Evolutionary conservation across 495 filamentous ascomycete genomes (phyloP), one percentile per base, ranked within the genome.

Genomic region (Geoglossum glabrum): DNA sequence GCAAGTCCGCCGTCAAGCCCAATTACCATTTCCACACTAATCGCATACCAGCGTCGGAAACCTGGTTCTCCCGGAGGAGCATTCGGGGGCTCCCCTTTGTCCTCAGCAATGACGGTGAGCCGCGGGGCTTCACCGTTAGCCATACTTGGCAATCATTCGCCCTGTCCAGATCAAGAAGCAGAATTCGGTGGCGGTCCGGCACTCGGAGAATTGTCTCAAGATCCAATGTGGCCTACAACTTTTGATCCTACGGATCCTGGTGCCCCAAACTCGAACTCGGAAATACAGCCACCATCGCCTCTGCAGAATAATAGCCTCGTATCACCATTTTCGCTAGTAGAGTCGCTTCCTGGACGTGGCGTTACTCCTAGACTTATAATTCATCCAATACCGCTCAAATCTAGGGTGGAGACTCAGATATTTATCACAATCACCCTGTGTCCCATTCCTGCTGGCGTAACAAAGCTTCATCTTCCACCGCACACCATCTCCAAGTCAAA

Each of bases 361-460:
- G 43, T 28, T 38, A 70, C 67, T 25, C 73, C 72, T 23, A 65
- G 70, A 43, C 67, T 81, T 36, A 76, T 69, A 9, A 74, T 87
- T 51, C 78, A 83, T 60, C 79, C 81, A 1, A 82, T 81, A 2
- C 79, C 82, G 10, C 66, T 77, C 57, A 97, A 96, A 69, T 94
- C 90, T 19, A 79, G 90, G 8, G 90, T 97, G 19, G 90, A 97
- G 71, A 97, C 90, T 0, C 90, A 97, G 65, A 94, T 95, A 59
- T 80, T 81, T 1, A 83, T 95, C 60, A 79, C 78, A 61, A 72
- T 96, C 60, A 84, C 81, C 2, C 70, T 96, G 6, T 79, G 75
- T 55, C 79, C 83, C 11, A 69, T 89, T 51, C 90, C 90, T 1
- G 63, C 69, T 2, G 84, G 85, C 21, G 79, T 89, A 33, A 85